phyloP scores from a whole-genome alignment of 176 grass and related monocot species.

The Echinochloa phyllopogon region DNA sequence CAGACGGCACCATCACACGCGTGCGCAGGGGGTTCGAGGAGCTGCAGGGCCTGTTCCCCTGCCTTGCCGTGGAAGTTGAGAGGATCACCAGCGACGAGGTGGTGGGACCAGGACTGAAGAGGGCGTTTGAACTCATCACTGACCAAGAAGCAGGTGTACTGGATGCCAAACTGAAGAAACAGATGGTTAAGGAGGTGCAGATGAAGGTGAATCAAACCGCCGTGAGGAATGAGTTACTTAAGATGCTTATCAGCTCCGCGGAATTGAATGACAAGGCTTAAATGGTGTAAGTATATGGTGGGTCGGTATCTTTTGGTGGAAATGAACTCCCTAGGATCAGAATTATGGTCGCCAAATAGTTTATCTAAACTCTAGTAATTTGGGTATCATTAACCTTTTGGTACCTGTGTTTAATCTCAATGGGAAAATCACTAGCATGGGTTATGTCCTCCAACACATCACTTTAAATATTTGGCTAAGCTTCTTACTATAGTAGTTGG shows the following conservation, averaged over 20 bases:
- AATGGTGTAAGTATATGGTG: background rate
- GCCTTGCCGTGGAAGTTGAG: background rate
- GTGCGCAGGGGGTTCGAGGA: background rate
- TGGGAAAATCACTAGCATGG: background rate
- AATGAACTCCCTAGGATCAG: background rate
- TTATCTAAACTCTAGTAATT: background rate
- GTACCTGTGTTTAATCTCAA: background rate
- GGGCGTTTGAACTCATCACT: background rate
- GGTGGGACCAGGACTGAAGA: background rate
- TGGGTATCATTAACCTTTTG: background rate
- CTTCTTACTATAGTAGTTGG: background rate
- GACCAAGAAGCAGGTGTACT: background rate
- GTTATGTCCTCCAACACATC: too few relatives aligned
- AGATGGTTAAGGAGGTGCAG: background rate
- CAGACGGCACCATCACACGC: too few relatives aligned
- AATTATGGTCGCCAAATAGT: background rate
- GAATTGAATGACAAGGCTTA: background rate
- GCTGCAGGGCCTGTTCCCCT: slow-evolving; percentile 10
- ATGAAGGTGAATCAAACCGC: background rate
- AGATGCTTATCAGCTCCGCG: too few relatives aligned
- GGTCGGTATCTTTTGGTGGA: background rate
- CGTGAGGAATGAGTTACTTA: background rate
- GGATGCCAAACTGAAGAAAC: slow-evolving; percentile 32
- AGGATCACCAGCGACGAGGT: background rate
- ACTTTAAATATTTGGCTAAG: background rate